Conservation (phyloP, 352 stramenopile genomes). For the Saprolegnia diclina region DNA sequence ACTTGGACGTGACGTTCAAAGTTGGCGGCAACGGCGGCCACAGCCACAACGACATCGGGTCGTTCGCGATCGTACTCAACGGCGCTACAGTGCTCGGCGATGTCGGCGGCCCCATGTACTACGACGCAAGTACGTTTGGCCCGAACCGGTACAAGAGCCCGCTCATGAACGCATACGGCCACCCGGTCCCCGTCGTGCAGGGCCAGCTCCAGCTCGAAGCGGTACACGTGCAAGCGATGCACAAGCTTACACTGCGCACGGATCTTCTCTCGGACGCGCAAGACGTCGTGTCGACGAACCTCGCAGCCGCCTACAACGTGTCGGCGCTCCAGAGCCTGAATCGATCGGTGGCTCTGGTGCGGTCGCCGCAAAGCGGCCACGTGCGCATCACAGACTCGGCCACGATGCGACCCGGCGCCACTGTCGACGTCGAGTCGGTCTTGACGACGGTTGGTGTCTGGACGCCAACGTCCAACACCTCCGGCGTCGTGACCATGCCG, state of each 20-base stretch:
- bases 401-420: background rate
- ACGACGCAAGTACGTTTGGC: background rate
- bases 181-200: background rate
- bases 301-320: background rate
- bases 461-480: background rate
- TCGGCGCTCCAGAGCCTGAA: background rate
- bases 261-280: background rate
- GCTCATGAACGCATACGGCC: constrained; percentile 1
- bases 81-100: background rate
- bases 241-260: background rate
- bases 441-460: background rate
- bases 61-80: background rate
- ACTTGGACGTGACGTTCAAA: constrained; percentile 7
- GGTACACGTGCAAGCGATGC: background rate
- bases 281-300: background rate
- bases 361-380: background rate
- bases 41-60: constrained; percentile 6
- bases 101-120: background rate
- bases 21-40: background rate
- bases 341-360: background rate
- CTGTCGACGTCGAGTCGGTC: background rate
- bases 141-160: background rate
- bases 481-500: background rate
- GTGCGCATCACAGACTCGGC: background rate
- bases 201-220: background rate